Percentiles rank a stretch among this genome's conserved stretches.
phyloP scores from a whole-genome alignment of 208 protist species.

The Phytomonas francai region DNA sequence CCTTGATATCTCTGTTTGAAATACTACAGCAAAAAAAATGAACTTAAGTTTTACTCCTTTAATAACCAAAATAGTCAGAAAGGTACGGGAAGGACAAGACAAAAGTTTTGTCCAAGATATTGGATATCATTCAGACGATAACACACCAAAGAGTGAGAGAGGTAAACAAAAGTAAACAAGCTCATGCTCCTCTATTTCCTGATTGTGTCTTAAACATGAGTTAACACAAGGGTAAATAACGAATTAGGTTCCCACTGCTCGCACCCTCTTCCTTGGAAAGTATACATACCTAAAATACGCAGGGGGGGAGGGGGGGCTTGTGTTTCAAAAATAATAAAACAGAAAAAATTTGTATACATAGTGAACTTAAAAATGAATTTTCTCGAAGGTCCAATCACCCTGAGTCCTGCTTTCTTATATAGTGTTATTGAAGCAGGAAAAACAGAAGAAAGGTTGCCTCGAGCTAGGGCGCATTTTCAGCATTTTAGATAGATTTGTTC shows the following conservation, averaged over 20 bases:
- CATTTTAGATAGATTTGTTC: neutral
- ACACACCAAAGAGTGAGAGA: slow-evolving; percentile 3
- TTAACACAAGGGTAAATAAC: too few species aligned
- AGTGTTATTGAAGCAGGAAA: too few species aligned
- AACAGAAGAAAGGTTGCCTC: too few species aligned
- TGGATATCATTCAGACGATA: slow-evolving; percentile 10
- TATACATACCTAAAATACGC: neutral
- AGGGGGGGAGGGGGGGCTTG: too few species aligned
- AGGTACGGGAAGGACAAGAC: neutral
- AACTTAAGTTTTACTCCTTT: neutral
- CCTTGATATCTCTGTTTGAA: neutral
- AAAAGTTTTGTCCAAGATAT: neutral
- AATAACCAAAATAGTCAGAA: slow-evolving; percentile 1
- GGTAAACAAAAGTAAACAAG: neutral
- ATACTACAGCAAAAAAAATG: neutral
- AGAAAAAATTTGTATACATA: slow-evolving; percentile 8
- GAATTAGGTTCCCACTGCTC: too few species aligned
- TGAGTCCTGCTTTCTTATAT: too few species aligned
- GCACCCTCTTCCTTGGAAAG: neutral
- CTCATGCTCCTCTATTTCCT: too few species aligned
- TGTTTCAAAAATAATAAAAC: slow-evolving; percentile 8
- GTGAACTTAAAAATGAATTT: slow-evolving; percentile 11
- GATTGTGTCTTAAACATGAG: too few species aligned
- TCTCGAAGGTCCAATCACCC: neutral
- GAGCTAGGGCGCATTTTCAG: too few species aligned